Evolutionary conservation across 441 rosid species (phyloP).

Genomic region (Euphorbia schlechtendalii): DNA sequence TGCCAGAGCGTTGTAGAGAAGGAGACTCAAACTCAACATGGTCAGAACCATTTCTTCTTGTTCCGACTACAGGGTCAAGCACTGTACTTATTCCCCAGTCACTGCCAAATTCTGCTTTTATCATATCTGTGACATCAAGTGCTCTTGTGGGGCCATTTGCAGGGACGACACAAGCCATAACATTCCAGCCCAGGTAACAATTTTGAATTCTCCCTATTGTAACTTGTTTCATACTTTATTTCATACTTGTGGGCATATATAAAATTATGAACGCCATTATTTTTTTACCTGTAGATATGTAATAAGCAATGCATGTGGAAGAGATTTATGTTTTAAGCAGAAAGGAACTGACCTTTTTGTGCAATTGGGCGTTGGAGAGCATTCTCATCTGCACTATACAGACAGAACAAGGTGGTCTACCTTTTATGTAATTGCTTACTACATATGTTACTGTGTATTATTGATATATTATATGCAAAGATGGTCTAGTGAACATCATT

Average conservation of each 20-base stretch:
- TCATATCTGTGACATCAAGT: conserved; percentile 72
- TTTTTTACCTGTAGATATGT: conserved; percentile 49
- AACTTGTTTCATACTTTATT: not conserved
- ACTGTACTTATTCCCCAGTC: conserved; percentile 10
- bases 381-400: conserved; percentile 86
- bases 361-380: conserved; percentile 68
- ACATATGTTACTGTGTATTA: not conserved
- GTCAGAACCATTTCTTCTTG: conserved; percentile 42
- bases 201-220: not conserved
- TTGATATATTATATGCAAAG: not conserved
- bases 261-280: not conserved
- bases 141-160: conserved; percentile 61
- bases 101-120: conserved; percentile 56
- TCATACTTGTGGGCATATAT: not conserved
- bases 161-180: not conserved
- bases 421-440: conserved; percentile 7
- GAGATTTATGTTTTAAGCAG: conserved; percentile 75
- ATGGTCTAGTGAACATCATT: not conserved
- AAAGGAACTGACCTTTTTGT: conserved; percentile 68
- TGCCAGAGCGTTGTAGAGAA: conserved; percentile 39
- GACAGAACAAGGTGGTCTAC: conserved; percentile 56
- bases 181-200: too few species aligned
- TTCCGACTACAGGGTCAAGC: too few species aligned
- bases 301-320: conserved; percentile 87
- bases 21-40: conserved; percentile 42